Percentiles rank a stretch among this genome's conserved stretches.
These are phyloP conservation scores for Oenanthe javanica DNA, from an alignment of 140 eudicot genomes.

Conservation along the genomic window DNA sequence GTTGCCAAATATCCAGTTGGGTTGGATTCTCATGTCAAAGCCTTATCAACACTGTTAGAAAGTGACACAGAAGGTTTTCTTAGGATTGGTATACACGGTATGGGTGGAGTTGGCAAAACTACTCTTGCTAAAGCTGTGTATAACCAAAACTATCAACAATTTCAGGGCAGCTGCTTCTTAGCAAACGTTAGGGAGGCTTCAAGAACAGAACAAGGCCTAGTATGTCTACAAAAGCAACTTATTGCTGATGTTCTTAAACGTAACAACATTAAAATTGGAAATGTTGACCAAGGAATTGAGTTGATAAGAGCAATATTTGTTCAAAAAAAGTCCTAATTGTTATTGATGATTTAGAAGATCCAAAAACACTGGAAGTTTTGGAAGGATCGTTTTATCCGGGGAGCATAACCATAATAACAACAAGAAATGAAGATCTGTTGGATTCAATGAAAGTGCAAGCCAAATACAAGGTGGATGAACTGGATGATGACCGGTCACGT, in stretches of 20 bases:
- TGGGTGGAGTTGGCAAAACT: background rate
- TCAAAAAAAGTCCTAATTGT: background rate
- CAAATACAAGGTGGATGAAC: background rate
- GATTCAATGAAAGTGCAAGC: background rate
- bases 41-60: background rate
- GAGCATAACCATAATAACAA: background rate
- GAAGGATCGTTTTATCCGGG: background rate
- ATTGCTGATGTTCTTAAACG: background rate
- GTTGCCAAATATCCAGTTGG: slow-evolving; percentile 6
- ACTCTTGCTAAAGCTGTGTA: background rate
- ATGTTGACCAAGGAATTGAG: slow-evolving; percentile 5
- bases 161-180: background rate
- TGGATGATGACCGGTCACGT: background rate
- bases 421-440: slow-evolving; percentile 2
- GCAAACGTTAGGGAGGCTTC: background rate
- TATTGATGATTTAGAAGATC: background rate
- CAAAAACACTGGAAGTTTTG: background rate
- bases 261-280: background rate
- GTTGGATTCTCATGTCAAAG: slow-evolving; percentile 2
- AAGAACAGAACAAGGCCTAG: slow-evolving; percentile 2
- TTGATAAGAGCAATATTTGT: background rate
- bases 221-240: slow-evolving; percentile 10
- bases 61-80: background rate
- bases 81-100: background rate
- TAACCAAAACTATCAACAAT: background rate